These are phyloP conservation scores for Boletus bicolor DNA, from an alignment of 768 basidiomycete genomes.

Conservation along the genomic window DNA sequence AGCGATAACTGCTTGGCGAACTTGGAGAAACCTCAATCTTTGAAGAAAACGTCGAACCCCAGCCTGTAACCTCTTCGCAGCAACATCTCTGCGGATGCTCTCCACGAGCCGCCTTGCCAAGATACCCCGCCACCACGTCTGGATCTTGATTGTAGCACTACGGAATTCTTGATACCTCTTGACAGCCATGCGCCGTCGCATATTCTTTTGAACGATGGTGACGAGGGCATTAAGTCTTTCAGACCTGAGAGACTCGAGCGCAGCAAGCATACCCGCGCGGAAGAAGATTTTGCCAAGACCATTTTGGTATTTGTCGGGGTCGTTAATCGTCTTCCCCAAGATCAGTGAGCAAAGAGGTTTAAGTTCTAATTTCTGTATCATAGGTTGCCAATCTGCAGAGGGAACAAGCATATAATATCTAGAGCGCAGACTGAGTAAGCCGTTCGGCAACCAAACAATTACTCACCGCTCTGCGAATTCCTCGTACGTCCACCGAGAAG, in stretches of 20 bases:
- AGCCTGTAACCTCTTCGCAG: slow-evolving; percentile 75
- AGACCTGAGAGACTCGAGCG: slow-evolving; percentile 86
- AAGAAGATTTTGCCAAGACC: slow-evolving; percentile 99
- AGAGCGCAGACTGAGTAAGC: slow-evolving; percentile 17
- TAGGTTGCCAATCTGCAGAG: slow-evolving; percentile 80
- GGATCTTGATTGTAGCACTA: slow-evolving; percentile 74
- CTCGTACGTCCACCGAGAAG: slow-evolving; percentile 96
- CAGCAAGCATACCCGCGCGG: slow-evolving; percentile 97
- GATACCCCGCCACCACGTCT: slow-evolving; percentile 94
- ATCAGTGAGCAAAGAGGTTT: slow-evolving; percentile 80
- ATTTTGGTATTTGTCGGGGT: slow-evolving; percentile 94
- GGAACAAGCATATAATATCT: slow-evolving; percentile 97
- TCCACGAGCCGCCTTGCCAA: slow-evolving; percentile 70
- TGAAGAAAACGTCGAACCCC: slow-evolving; percentile 71
- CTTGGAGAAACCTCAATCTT: slow-evolving; percentile 63
- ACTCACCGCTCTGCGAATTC: slow-evolving; percentile 95
- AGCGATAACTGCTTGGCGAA: slow-evolving; percentile 58
- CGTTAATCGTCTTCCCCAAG: slow-evolving; percentile 81
- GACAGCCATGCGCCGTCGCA: slow-evolving; percentile 80
- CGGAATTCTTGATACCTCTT: slow-evolving; percentile 75
- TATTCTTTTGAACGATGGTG: slow-evolving; percentile 96
- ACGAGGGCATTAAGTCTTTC: slow-evolving; percentile 86
- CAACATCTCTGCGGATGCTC: slow-evolving; percentile 65
- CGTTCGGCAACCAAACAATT: slow-evolving; percentile 2
- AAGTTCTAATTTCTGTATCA: slow-evolving; percentile 81